Evolutionary conservation across 192 early-diverging fungal genomes (phyloP).

Genomic region (Radiomyces spectabilis): DNA sequence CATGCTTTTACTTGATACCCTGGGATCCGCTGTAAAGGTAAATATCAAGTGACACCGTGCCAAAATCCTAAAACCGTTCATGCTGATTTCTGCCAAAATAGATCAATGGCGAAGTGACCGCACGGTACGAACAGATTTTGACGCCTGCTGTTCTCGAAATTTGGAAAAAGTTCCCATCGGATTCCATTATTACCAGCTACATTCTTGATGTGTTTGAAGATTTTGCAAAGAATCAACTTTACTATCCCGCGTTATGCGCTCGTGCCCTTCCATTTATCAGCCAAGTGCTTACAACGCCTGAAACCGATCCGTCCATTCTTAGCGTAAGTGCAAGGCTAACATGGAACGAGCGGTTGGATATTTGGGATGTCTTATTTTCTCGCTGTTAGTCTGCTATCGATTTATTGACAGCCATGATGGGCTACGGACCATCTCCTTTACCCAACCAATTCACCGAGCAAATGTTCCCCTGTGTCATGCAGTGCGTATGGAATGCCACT

Average conservation of each 20-base stretch:
- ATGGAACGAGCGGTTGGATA: constrained; percentile 8
- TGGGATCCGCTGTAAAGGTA: constrained; percentile 56
- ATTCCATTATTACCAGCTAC: constrained; percentile 68
- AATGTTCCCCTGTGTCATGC: constrained; percentile 80
- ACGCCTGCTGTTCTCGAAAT: constrained; percentile 65
- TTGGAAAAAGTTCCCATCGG: constrained; percentile 71
- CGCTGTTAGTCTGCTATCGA: constrained; percentile 66
- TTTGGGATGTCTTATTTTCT: constrained; percentile 13
- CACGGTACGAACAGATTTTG: constrained; percentile 64
- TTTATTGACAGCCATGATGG: constrained; percentile 63
- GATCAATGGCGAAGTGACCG: constrained; percentile 65
- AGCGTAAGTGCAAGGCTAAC: constrained; percentile 29
- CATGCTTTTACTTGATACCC: constrained; percentile 58
- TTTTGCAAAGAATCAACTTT: constrained; percentile 59
- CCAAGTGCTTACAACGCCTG: constrained; percentile 39
- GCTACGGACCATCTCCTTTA: constrained; percentile 64
- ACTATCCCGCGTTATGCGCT: constrained; percentile 58
- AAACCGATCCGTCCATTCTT: constrained; percentile 26
- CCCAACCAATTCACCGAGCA: constrained; percentile 61
- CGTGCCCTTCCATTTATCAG: constrained; percentile 68
- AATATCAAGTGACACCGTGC: not conserved
- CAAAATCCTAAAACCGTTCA: not conserved
- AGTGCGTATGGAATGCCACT: constrained; percentile 54
- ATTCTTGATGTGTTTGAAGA: constrained; percentile 73
- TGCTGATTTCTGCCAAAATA: constrained; percentile 9